Conservation (phyloP, 2,329 filamentous ascomycete species). For the Fusarium floridanum region DNA sequence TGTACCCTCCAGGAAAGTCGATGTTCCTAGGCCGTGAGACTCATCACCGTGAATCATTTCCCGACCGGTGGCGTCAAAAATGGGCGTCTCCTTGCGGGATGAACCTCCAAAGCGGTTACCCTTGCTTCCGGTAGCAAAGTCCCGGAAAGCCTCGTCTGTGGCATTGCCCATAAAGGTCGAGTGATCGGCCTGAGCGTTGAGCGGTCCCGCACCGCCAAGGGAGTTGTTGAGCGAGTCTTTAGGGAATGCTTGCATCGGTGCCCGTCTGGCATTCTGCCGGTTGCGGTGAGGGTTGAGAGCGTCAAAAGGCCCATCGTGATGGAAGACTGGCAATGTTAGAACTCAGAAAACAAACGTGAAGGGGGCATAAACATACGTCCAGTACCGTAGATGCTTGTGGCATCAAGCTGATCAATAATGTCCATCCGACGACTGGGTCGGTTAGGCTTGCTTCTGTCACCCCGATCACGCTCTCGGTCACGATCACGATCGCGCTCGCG, state of each 20-base stretch:
- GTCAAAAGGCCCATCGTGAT: constrained; percentile 97
- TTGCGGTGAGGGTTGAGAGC: constrained; percentile 96
- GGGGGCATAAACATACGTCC: constrained; percentile 73
- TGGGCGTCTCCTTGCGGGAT: constrained; percentile 57
- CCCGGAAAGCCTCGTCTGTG: constrained; percentile 86
- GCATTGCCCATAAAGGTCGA: constrained; percentile 86
- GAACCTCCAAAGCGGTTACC: constrained; percentile 28
- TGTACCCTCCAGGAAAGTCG: constrained; percentile 94
- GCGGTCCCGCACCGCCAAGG: constrained; percentile 86
- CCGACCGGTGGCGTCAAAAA: constrained; percentile 77
- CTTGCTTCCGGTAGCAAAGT: constrained; percentile 69
- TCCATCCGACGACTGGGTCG: constrained; percentile 73
- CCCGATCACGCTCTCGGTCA: constrained; percentile 36
- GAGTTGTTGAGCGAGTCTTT: constrained; percentile 93
- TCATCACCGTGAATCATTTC: constrained; percentile 85
- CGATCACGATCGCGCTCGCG: constrained; percentile 28
- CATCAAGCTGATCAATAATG: constrained; percentile 96
- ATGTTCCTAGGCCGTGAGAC: constrained; percentile 87
- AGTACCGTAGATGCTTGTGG: constrained; percentile 94
- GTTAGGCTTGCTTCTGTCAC: constrained; percentile 64
- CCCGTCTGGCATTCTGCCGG: constrained; percentile 81
- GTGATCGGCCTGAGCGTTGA: constrained; percentile 86
- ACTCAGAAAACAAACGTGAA: neutral
- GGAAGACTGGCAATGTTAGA: constrained; percentile 78
- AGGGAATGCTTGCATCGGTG: constrained; percentile 97